These are phyloP conservation scores for Leccinum longicurvipes DNA, from an alignment of 768 basidiomycete species.

Conservation along the genomic window DNA sequence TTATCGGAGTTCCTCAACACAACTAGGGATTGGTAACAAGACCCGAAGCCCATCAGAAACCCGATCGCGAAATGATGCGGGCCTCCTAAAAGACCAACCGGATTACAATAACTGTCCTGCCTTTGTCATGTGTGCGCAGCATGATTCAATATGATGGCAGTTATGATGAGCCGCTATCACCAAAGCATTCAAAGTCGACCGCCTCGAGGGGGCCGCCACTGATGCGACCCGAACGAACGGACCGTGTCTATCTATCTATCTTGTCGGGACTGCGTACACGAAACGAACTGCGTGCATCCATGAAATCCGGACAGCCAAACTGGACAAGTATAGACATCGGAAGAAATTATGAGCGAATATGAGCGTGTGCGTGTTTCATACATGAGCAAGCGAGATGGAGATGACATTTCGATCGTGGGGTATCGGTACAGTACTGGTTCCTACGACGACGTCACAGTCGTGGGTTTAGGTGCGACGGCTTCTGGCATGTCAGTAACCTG, in stretches of 20 bases:
- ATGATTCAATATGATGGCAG: no score
- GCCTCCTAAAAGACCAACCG: not conserved
- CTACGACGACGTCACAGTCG: not conserved
- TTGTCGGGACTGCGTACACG: not conserved
- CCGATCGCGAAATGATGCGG: not conserved
- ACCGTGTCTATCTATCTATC: not conserved
- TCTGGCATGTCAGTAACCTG: slow-evolving; percentile 56
- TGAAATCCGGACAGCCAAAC: not conserved
- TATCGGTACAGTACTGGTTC: not conserved
- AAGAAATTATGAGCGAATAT: not conserved
- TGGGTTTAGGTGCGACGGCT: slow-evolving; percentile 23
- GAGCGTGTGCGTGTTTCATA: not conserved
- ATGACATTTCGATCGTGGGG: not conserved
- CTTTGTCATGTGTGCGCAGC: not conserved
- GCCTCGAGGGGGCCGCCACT: not conserved
- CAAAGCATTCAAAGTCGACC: not conserved
- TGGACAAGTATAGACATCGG: not conserved
- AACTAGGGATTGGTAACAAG: no score
- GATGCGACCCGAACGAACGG: not conserved
- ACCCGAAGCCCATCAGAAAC: not conserved
- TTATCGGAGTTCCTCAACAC: not conserved
- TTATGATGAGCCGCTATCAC: not conserved
- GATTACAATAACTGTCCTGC: not conserved
- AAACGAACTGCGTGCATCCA: not conserved
- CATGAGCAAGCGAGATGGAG: not conserved